phyloP scores from a whole-genome alignment of 768 basidiomycete genomes.

The Butyriboletus loyo region DNA sequence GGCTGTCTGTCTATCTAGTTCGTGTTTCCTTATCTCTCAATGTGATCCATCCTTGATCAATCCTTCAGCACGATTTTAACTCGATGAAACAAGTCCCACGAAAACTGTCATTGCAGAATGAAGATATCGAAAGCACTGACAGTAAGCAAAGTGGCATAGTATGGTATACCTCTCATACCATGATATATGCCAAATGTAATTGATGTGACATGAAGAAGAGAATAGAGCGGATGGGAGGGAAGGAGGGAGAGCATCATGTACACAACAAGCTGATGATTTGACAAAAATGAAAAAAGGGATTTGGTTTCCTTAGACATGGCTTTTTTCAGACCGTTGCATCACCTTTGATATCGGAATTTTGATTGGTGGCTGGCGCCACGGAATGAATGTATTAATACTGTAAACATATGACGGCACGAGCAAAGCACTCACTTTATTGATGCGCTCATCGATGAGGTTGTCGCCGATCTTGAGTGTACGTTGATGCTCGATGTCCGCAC shows the following conservation, averaged over 20 bases:
- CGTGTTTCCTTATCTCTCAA: neutral
- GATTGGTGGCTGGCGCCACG: constrained; percentile 17
- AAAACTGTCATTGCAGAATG: neutral
- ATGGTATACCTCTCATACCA: no score
- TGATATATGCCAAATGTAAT: no score
- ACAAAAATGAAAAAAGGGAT: neutral
- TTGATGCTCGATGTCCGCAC: constrained; percentile 14
- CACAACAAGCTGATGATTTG: neutral
- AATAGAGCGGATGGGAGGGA: neutral
- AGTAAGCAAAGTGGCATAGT: neutral
- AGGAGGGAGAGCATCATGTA: neutral
- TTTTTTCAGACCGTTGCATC: constrained; percentile 5
- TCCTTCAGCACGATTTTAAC: no score
- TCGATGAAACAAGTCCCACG: neutral
- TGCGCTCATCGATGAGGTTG: constrained; percentile 1
- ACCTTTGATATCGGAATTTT: constrained; percentile 11
- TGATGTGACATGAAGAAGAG: neutral
- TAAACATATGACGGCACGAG: neutral
- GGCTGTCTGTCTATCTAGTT: no score
- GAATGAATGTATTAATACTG: neutral
- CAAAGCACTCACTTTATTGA: constrained; percentile 6
- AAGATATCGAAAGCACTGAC: neutral
- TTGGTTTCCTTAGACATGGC: constrained; percentile 1
- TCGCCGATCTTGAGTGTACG: neutral
- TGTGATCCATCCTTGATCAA: neutral